Evolutionary conservation across 768 basidiomycete species (phyloP).

Genomic region (Infundibulicybe gibba): DNA sequence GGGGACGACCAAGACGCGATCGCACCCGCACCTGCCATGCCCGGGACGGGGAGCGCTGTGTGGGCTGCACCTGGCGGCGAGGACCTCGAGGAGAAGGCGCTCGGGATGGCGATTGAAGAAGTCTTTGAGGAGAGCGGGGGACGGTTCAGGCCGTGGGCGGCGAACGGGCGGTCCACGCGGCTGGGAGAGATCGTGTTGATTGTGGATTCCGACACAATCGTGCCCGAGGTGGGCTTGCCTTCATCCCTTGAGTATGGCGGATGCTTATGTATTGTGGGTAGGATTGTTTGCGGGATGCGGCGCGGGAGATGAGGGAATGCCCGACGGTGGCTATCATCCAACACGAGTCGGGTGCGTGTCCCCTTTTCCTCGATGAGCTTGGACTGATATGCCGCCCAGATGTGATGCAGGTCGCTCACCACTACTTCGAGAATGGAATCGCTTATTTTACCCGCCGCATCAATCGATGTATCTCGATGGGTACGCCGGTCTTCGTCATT

Average conservation of each 20-base stretch:
- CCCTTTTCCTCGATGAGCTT: conserved; percentile 7
- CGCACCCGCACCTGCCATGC: conserved; percentile 22
- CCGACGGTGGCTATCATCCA: conserved; percentile 83
- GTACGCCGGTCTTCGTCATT: conserved; percentile 38
- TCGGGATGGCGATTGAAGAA: conserved; percentile 73
- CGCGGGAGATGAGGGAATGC: conserved; percentile 72
- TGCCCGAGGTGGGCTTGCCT: conserved; percentile 47
- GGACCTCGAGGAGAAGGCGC: conserved; percentile 66
- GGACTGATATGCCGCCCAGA: conserved; percentile 26
- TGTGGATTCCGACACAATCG: conserved; percentile 75
- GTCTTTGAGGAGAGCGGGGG: conserved; percentile 52
- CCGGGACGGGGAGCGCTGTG: conserved; percentile 16
- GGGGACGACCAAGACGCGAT: conserved; percentile 50
- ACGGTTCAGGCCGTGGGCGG: conserved; percentile 64
- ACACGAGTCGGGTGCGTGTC: conserved; percentile 60
- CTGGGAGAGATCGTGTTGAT: conserved; percentile 77
- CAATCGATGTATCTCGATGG: conserved; percentile 71
- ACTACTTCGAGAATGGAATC: conserved; percentile 90
- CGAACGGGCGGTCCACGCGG: conserved; percentile 65
- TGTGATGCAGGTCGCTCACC: conserved; percentile 81
- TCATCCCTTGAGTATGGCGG: neutral
- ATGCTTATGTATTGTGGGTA: conserved; percentile 7
- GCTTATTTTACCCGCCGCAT: conserved; percentile 81
- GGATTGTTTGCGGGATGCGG: conserved; percentile 85
- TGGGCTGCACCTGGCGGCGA: conserved; percentile 24